A percentile compares a stretch with the other conserved stretches of the same genome.
phyloP scores from a whole-genome alignment of 164 flowering plant species.

The Platanus orientalis region DNA sequence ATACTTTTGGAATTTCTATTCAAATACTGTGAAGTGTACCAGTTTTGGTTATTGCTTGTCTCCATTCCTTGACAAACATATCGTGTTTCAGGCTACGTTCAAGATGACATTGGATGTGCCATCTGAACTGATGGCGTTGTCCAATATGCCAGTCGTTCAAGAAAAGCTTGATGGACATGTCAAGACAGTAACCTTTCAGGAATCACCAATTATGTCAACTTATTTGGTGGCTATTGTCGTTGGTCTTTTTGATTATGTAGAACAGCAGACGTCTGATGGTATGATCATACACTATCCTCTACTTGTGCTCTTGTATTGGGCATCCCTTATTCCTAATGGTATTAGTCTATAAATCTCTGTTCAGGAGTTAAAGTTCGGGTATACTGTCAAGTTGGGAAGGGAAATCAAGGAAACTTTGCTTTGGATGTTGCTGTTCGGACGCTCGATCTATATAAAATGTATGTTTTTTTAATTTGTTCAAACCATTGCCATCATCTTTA shows the following conservation, averaged over 20 bases:
- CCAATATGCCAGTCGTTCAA: constrained; percentile 84
- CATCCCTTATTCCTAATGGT: neutral
- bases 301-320: neutral
- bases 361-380: constrained; percentile 85
- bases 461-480: constrained; percentile 3
- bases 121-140: constrained; percentile 72
- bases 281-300: constrained; percentile 6
- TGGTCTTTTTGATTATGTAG: constrained; percentile 92
- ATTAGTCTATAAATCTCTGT: neutral
- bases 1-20: neutral
- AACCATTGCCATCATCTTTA: neutral
- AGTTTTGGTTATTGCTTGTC: neutral
- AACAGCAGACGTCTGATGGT: constrained; percentile 87
- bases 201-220: constrained; percentile 95
- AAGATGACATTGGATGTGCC: constrained; percentile 84
- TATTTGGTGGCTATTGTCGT: constrained; percentile 91
- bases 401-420: constrained; percentile 87
- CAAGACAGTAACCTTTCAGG: constrained; percentile 69
- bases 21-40: too few species aligned
- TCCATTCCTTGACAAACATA: neutral
- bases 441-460: constrained; percentile 78
- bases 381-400: constrained; percentile 84
- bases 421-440: constrained; percentile 86
- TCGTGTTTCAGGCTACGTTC: constrained; percentile 77
- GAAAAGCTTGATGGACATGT: constrained; percentile 60